phyloP scores from a whole-genome alignment of 2,329 filamentous ascomycete genomes.

The Claviceps quebecensis region DNA sequence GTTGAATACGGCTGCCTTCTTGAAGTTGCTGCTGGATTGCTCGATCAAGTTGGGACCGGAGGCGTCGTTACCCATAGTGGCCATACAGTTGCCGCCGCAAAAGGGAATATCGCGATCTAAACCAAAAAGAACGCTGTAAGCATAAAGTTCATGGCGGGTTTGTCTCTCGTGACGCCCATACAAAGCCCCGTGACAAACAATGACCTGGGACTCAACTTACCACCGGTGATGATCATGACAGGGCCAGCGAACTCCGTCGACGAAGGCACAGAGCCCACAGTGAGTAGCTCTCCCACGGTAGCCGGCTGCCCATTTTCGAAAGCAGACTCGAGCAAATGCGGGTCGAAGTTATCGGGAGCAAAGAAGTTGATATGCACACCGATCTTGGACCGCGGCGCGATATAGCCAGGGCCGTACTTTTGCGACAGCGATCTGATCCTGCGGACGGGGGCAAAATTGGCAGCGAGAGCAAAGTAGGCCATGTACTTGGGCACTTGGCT shows the following conservation, averaged over 20 bases:
- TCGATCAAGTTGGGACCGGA: slow-evolving; percentile 28
- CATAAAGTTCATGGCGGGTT: too few species aligned
- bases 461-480: slow-evolving; percentile 27
- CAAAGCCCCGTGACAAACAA: not conserved
- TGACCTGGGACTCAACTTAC: slow-evolving; percentile 14
- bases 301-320: slow-evolving; percentile 39
- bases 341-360: slow-evolving; percentile 39
- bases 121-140: not conserved
- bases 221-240: slow-evolving; percentile 44
- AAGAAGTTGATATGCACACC: slow-evolving; percentile 40
- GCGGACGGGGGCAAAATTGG: slow-evolving; percentile 32
- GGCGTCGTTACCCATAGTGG: slow-evolving; percentile 23
- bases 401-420: slow-evolving; percentile 35
- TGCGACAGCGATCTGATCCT: slow-evolving; percentile 14
- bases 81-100: slow-evolving; percentile 47
- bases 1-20: slow-evolving; percentile 33
- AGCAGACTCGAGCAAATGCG: slow-evolving; percentile 31
- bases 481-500: slow-evolving; percentile 32
- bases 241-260: slow-evolving; percentile 34
- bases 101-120: slow-evolving; percentile 38
- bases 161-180: not conserved
- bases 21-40: slow-evolving; percentile 26
- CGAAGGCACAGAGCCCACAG: slow-evolving; percentile 26
- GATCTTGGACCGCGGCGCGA: slow-evolving; percentile 30
- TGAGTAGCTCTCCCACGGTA: slow-evolving; percentile 44